phyloP scores from a whole-genome alignment of 2,329 filamentous ascomycete genomes.

The Colletotrichum filicis region DNA sequence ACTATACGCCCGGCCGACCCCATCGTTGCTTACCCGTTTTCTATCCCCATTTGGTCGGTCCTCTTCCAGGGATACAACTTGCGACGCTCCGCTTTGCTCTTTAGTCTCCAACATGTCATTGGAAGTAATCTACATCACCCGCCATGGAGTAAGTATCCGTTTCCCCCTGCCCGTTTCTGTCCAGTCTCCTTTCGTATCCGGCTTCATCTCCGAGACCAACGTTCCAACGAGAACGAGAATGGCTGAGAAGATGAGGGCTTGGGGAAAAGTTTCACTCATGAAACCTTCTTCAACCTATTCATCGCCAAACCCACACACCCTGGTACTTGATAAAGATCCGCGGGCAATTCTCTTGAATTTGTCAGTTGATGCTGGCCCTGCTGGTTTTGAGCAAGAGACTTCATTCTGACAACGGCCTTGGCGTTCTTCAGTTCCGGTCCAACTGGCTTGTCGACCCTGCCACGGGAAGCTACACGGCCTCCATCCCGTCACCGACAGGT shows the following conservation, averaged over 20 bases:
- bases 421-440: constrained; percentile 77
- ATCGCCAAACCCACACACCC: not conserved
- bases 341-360: not conserved
- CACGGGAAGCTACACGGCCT: constrained; percentile 81
- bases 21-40: constrained; percentile 11
- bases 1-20: constrained; percentile 10
- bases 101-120: constrained; percentile 63
- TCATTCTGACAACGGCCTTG: constrained; percentile 30
- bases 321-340: not conserved
- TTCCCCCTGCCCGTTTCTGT: constrained; percentile 12
- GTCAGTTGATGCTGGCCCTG: not conserved
- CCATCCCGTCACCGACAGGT: constrained; percentile 83
- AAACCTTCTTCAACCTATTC: not conserved
- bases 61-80: not conserved
- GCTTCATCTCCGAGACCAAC: constrained; percentile 29
- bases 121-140: constrained; percentile 78
- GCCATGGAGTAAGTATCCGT: constrained; percentile 74
- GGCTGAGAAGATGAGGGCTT: not conserved
- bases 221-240: not conserved
- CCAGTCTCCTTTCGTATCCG: constrained; percentile 29
- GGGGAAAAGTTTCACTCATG: not conserved
- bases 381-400: constrained; percentile 7
- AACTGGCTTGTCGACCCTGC: constrained; percentile 87
- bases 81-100: constrained; percentile 1
- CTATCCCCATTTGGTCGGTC: not conserved